phyloP scores from a whole-genome alignment of 2,329 filamentous ascomycete species.

The Verticillium klebahnii region DNA sequence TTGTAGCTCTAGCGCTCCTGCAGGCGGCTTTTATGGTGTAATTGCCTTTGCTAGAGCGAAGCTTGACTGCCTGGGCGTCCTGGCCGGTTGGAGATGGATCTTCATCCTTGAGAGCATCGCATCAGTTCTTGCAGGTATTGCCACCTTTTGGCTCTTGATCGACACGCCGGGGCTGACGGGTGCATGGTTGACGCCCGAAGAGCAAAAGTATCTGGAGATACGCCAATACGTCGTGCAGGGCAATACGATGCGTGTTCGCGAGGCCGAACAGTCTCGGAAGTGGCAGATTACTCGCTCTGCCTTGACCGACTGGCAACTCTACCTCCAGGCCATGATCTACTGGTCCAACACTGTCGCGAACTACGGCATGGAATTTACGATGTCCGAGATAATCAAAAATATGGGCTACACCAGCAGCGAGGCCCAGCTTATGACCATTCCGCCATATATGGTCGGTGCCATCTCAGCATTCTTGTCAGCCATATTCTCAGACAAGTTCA shows the following conservation, averaged over 20 bases:
- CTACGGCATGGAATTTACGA: constrained; percentile 23
- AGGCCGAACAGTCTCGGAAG: constrained; percentile 10
- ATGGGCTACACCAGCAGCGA: constrained; percentile 30
- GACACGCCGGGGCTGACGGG: constrained; percentile 29
- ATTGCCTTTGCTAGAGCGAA: constrained; percentile 37
- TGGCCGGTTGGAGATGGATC: constrained; percentile 46
- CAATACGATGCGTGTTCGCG: constrained; percentile 2
- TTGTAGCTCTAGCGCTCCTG: constrained; percentile 27
- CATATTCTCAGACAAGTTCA: constrained; percentile 5
- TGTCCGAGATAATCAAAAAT: constrained; percentile 31
- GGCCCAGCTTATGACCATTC: constrained; percentile 24
- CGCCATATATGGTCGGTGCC: constrained; percentile 20
- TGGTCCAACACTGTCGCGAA: constrained; percentile 32
- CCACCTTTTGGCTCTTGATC: constrained; percentile 36
- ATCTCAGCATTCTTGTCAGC: constrained; percentile 4
- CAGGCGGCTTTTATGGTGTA: constrained; percentile 40
- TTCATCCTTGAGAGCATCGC: constrained; percentile 47
- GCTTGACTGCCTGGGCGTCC: constrained; percentile 35
- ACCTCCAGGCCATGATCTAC: constrained; percentile 31
- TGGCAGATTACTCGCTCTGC: constrained; percentile 23
- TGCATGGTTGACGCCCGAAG: constrained; percentile 29
- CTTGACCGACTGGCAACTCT: constrained; percentile 38
- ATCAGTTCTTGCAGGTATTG: constrained; percentile 28
- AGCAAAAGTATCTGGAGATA: constrained; percentile 29
- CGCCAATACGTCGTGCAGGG: constrained; percentile 22